Percentiles rank a stretch among this genome's conserved stretches.
phyloP scores from a whole-genome alignment of 805 yeast species.

The Torulaspora quercuum region DNA sequence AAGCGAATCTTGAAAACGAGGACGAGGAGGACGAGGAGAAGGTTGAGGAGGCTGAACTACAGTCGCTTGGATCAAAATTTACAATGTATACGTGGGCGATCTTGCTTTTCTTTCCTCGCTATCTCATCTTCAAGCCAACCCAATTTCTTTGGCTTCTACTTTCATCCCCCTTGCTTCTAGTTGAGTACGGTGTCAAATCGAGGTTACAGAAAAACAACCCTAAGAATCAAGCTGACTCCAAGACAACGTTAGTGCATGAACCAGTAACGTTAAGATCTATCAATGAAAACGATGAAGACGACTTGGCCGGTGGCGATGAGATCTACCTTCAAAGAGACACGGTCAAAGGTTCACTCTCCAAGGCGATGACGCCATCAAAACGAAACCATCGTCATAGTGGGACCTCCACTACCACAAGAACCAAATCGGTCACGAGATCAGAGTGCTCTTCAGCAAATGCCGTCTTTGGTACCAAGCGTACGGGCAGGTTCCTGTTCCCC shows the following conservation, averaged over 20 bases:
- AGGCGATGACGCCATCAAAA: constrained; percentile 12
- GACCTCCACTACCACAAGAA: constrained; percentile 27
- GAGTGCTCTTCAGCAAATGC: constrained; percentile 7
- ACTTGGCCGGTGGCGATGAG: constrained; percentile 30
- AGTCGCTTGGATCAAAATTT: neutral
- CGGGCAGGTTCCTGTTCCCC: constrained; percentile 44
- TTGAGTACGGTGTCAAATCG: constrained; percentile 31
- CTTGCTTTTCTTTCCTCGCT: constrained; percentile 48
- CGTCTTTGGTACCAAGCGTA: constrained; percentile 32
- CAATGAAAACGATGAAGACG: constrained; percentile 27
- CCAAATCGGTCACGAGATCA: constrained; percentile 19
- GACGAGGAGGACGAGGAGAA: neutral
- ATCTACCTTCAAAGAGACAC: constrained; percentile 31
- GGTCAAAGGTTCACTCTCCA: constrained; percentile 33
- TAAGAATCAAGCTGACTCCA: constrained; percentile 11
- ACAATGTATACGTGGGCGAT: constrained; percentile 23
- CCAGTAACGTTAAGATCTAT: constrained; percentile 2
- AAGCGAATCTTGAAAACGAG: constrained; percentile 2
- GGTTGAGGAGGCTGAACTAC: neutral
- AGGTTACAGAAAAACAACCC: constrained; percentile 9
- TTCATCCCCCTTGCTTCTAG: constrained; percentile 52
- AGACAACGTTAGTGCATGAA: neutral
- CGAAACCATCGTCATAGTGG: constrained; percentile 7
- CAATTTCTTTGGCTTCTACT: constrained; percentile 47
- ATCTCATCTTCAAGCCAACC: constrained; percentile 52